Evolutionary conservation across 352 stramenopile species (phyloP), one percentile per base, ranked within the genome.

Genomic region (Globisporangium spinosum): DNA sequence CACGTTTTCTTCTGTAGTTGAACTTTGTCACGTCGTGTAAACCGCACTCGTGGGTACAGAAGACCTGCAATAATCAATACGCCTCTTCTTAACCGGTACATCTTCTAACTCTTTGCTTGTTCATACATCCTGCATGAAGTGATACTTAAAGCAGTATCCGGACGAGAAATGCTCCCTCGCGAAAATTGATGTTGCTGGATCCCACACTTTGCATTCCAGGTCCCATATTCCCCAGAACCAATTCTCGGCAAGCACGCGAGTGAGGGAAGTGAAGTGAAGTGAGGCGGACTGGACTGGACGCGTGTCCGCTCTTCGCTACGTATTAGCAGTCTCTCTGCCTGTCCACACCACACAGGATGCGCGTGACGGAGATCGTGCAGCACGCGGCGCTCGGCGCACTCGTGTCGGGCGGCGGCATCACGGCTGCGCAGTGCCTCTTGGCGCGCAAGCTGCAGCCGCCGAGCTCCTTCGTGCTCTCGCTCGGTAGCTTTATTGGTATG

Each of bases 401-500:
- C 23, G 71, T 77, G 22, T 55, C 68, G 0, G 71, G 69, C 22
- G 81, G 80, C 17, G 74, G 75, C 0, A 23, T 85, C 45, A 67
- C 82, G 10, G 60, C 69, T 0, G 55, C 70, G 32, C 81, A 89
- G 59, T 72, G 47, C 55, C 34, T 90, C 49, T 53, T 90, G 3
- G 75, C 81, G 58, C 75, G 81, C 34, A 55, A 67, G 38, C 35
- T 88, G 3, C 63, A 69, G 58, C 43, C 68, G 3, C 81, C 83
- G 8, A 83, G 76, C 53, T 77, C 79, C 2, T 65, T 91, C 12
- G 82, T 81, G 22, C 59, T 89, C 38, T 73, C 80, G 0, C 67
- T 91, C 32, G 77, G 77, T 8, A 77, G 74, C 60, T 89, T 91
- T 55, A 77, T 89, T 15, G 80, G 83, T 80, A 51, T 65, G 62